A percentile compares a stretch with the other conserved stretches of the same genome.
phyloP scores from a whole-genome alignment of 1,139 yeast genomes.

The Kodamaea sp. region DNA sequence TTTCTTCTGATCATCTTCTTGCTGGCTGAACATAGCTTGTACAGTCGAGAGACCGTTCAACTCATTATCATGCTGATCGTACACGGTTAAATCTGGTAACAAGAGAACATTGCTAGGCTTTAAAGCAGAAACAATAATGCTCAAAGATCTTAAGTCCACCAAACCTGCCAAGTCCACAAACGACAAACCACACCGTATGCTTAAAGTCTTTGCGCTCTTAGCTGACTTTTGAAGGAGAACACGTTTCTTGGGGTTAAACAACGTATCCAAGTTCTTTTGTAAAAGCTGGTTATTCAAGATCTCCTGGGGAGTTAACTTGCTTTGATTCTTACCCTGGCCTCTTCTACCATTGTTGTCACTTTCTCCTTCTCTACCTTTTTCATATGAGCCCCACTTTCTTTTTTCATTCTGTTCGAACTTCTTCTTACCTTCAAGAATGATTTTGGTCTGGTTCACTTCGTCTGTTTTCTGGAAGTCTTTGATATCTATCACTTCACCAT shows the following conservation, averaged over 20 bases:
- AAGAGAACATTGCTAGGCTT: slow-evolving; percentile 77
- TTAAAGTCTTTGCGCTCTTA: slow-evolving; percentile 35
- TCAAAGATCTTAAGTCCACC: slow-evolving; percentile 80
- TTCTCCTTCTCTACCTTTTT: slow-evolving; percentile 21
- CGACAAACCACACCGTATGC: slow-evolving; percentile 68
- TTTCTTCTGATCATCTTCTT: slow-evolving; percentile 28
- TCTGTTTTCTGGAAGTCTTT: slow-evolving; percentile 68
- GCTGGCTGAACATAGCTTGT: slow-evolving; percentile 32
- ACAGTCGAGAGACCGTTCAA: slow-evolving; percentile 32
- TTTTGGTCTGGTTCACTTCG: slow-evolving; percentile 40
- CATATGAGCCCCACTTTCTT: slow-evolving; percentile 31
- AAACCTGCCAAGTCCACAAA: slow-evolving; percentile 83
- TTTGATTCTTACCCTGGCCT: slow-evolving; percentile 35
- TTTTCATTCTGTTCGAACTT: slow-evolving; percentile 32
- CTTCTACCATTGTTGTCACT: slow-evolving; percentile 18
- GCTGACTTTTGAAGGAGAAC: slow-evolving; percentile 22
- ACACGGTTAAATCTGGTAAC: slow-evolving; percentile 46
- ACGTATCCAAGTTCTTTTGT: slow-evolving; percentile 55
- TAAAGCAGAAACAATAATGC: slow-evolving; percentile 74
- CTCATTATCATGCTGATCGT: slow-evolving; percentile 18
- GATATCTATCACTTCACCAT: slow-evolving; percentile 70
- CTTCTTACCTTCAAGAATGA: slow-evolving; percentile 31
- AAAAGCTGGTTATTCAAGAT: slow-evolving; percentile 43
- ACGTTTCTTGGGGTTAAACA: slow-evolving; percentile 57
- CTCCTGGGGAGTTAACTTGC: slow-evolving; percentile 48